phyloP scores from a whole-genome alignment of 768 basidiomycete genomes.

The Hysterangium stoloniferum region DNA sequence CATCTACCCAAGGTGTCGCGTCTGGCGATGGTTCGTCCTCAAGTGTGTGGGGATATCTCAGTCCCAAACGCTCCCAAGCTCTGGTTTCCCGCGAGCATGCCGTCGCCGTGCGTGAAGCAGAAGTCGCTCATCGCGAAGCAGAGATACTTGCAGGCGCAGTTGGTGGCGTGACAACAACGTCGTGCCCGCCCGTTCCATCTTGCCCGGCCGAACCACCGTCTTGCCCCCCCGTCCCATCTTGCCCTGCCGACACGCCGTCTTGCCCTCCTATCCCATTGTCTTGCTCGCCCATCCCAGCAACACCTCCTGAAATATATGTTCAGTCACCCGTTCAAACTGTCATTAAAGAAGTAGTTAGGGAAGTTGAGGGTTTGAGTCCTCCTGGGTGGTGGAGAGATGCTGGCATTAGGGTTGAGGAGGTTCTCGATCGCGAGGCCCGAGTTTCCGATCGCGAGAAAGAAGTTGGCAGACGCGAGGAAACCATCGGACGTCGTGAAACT shows the following conservation, averaged over 20 bases:
- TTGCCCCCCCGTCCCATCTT: slow-evolving; percentile 16
- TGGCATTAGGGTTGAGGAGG: slow-evolving; percentile 68
- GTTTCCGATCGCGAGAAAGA: slow-evolving; percentile 82
- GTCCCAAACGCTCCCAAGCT: slow-evolving; percentile 75
- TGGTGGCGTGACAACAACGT: slow-evolving; percentile 47
- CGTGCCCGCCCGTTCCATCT: slow-evolving; percentile 14
- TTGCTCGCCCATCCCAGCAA: background rate
- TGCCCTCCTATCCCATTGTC: slow-evolving; percentile 28
- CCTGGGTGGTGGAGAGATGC: slow-evolving; percentile 71
- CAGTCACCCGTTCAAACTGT: slow-evolving; percentile 59
- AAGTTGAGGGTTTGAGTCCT: slow-evolving; percentile 53
- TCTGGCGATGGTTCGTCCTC: slow-evolving; percentile 31
- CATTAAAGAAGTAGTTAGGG: slow-evolving; percentile 83
- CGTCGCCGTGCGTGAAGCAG: slow-evolving; percentile 77
- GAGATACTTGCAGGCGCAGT: slow-evolving; percentile 78
- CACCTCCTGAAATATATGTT: background rate
- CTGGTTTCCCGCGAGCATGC: slow-evolving; percentile 72
- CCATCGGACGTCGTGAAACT: slow-evolving; percentile 76
- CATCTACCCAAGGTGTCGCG: slow-evolving; percentile 37
- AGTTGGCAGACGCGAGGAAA: slow-evolving; percentile 79
- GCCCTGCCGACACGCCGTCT: slow-evolving; percentile 41
- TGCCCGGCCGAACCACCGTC: slow-evolving; percentile 40
- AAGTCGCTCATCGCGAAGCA: slow-evolving; percentile 84
- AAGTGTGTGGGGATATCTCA: slow-evolving; percentile 58
- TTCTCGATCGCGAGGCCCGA: slow-evolving; percentile 78